Percentiles rank a stretch among this genome's conserved stretches.
phyloP scores from a whole-genome alignment of 108 stramenopile species.

The Fistulifera solaris region DNA sequence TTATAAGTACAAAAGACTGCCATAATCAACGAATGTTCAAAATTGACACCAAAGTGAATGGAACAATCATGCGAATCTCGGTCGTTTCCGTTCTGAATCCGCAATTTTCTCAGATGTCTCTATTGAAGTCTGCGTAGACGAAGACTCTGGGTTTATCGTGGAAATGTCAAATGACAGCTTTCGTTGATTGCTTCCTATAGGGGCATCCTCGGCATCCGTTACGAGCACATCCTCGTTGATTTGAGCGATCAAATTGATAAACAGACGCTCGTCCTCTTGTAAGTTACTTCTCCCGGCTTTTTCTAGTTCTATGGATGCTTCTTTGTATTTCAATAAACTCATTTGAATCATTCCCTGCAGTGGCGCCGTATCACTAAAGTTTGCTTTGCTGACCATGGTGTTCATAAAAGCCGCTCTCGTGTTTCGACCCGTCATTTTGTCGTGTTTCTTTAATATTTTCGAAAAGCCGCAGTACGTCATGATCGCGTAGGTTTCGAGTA shows the following conservation, averaged over 20 bases:
- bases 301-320: constrained; percentile 32
- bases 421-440: constrained; percentile 87
- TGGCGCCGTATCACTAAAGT: constrained; percentile 70
- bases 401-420: constrained; percentile 79
- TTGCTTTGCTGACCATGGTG: constrained; percentile 77
- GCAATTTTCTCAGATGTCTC: too few species aligned
- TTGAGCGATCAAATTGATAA: constrained; percentile 82
- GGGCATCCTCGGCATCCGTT: constrained; percentile 46
- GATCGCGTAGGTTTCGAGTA: constrained; percentile 96
- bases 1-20: too few species aligned
- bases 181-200: constrained; percentile 12
- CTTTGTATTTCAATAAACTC: constrained; percentile 56
- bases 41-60: too few species aligned
- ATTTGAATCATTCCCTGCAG: constrained; percentile 63
- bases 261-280: constrained; percentile 75
- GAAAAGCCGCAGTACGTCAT: constrained; percentile 96
- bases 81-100: too few species aligned
- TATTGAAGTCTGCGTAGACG: too few species aligned
- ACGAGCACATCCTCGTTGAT: constrained; percentile 66
- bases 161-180: too few species aligned
- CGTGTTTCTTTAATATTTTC: constrained; percentile 99
- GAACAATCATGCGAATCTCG: too few species aligned
- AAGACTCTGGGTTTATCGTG: too few species aligned
- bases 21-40: too few species aligned
- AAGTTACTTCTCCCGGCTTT: constrained; percentile 7